Evolutionary conservation across 2,329 filamentous ascomycete species (phyloP).

Genomic region (Aspergillus pseudonomiae): DNA sequence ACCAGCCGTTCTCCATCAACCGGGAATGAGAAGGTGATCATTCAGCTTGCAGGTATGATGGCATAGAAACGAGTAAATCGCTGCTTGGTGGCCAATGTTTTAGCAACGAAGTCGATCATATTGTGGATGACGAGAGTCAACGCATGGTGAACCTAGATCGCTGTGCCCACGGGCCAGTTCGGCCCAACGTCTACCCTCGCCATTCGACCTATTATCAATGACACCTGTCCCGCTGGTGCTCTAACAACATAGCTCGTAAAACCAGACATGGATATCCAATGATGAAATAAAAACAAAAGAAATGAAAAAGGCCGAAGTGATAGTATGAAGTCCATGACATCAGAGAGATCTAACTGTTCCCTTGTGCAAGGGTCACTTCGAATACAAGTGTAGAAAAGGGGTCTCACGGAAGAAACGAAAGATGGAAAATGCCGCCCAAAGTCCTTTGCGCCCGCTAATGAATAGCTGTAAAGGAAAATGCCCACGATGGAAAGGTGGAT

Average conservation of each 20-base stretch:
- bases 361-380: neutral
- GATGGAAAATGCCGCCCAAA: conserved; percentile 35
- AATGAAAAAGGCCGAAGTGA: neutral
- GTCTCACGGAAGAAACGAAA: conserved; percentile 14
- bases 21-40: neutral
- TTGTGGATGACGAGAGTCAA: neutral
- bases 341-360: conserved; percentile 8
- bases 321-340: neutral
- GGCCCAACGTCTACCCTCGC: conserved; percentile 7
- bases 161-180: neutral
- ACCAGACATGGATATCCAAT: conserved; percentile 19
- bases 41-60: neutral
- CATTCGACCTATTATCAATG: conserved; percentile 13
- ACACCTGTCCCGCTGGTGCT: conserved; percentile 20
- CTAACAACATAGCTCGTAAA: conserved; percentile 20
- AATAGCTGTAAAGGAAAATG: conserved; percentile 34
- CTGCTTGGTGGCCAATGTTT: neutral
- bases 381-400: conserved; percentile 4
- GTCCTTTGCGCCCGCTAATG: conserved; percentile 44
- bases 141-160: neutral
- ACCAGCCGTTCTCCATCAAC: conserved; percentile 1
- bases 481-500: conserved; percentile 25
- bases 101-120: neutral
- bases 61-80: neutral
- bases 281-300: neutral